Evolutionary conservation across 768 basidiomycete genomes (phyloP), one percentile per base, ranked within the genome.

Genomic region (Boletus subparvulus): DNA sequence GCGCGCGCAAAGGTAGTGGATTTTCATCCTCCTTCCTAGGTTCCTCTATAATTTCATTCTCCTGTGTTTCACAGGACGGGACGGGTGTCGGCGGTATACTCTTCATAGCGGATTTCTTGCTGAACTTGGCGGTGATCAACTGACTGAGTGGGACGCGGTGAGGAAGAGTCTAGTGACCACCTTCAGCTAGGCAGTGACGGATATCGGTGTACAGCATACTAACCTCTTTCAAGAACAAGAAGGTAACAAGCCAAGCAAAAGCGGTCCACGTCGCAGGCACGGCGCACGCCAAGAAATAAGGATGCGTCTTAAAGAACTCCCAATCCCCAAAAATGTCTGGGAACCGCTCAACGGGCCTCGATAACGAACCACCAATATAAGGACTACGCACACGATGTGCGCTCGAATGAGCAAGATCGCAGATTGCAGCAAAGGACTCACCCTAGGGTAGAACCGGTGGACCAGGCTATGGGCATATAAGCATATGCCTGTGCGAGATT

Each of bases 261-360:
- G 72, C 68, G 0, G 84, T 74, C 65, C 83, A 86, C 0, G 84
- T 83, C 2, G 85, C 87, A 6, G 86, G 79, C 4, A 87, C 81
- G 12, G 85, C 79, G 56, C 87, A 90, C 5, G 88, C 81, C 46
- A 90, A 75, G 69, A 90, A 87, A 70, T 92, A 92, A 1, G 90
- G 89, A 67, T 86, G 88, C 26, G 75, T 70, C 61, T 76, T 79
- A 78, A 87, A 82, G 62, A 92, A 88, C 6, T 64, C 63, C 33
- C 74, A 77, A 24, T 74, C 56, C 50, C 86, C 86, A 54, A 92
- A 92, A 5, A 80, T 48, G 13, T 66, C 61, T 2, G 88, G 87
- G 65, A 88, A 90, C 3, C 80, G 83, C 45, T 89, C 86, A 49
- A 79, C 77, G 3, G 89, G 90, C 33, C 77, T 80, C 9, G 88